Percentiles rank a stretch among this genome's conserved stretches.
Conservation (phyloP, 441 rosid genomes). For the Pelargonium myrrhifolium region DNA sequence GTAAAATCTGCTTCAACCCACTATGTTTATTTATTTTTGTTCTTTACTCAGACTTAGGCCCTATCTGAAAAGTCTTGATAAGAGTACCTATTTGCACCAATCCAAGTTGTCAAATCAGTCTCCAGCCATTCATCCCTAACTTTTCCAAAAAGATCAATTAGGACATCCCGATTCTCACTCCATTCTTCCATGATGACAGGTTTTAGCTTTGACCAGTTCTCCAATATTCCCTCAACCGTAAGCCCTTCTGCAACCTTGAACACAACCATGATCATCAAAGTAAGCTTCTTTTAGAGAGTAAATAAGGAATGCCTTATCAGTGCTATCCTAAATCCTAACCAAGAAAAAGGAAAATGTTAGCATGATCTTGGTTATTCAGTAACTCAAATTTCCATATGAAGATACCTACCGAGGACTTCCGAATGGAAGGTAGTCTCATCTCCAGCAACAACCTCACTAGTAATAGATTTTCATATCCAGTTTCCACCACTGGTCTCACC, state of each 20-base stretch:
- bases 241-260: constrained; percentile 75
- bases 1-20: not conserved
- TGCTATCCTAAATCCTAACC: not conserved
- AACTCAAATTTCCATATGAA: constrained; percentile 4
- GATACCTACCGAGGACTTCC: constrained; percentile 59
- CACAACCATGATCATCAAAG: constrained; percentile 24
- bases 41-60: not conserved
- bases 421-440: constrained; percentile 49
- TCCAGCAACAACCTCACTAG: constrained; percentile 75
- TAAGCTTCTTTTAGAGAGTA: constrained; percentile 3
- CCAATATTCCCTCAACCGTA: constrained; percentile 57
- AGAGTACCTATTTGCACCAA: constrained; percentile 79
- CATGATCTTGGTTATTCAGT: constrained; percentile 12
- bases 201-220: constrained; percentile 67
- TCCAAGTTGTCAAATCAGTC: constrained; percentile 65
- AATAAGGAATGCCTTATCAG: not conserved
- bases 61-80: constrained; percentile 9
- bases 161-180: constrained; percentile 56
- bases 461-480: constrained; percentile 78
- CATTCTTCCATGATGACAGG: constrained; percentile 76
- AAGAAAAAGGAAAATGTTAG: constrained; percentile 7
- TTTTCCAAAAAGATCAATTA: constrained; percentile 73
- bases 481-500: constrained; percentile 94
- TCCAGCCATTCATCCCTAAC: constrained; percentile 92
- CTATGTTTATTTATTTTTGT: not conserved